Evolutionary conservation across 2,329 filamentous ascomycete species (phyloP).

Genomic region (Verticillium dahliae): DNA sequence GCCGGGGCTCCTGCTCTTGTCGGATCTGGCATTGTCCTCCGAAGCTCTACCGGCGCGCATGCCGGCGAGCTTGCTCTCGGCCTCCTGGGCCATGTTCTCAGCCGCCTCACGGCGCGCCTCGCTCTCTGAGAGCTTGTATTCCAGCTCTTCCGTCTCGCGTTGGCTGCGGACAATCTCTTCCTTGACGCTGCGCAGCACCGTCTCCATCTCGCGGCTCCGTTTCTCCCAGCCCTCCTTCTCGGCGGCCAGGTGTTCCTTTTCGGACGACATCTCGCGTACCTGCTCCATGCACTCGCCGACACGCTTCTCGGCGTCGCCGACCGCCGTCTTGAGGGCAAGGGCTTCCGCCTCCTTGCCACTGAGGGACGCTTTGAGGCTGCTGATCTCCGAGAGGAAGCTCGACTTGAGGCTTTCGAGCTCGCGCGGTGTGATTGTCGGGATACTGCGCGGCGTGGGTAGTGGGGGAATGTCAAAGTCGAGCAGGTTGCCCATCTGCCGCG

Average conservation of each 20-base stretch:
- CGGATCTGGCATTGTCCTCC: conserved; percentile 25
- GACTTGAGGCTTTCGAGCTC: conserved; percentile 93
- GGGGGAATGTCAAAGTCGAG: conserved; percentile 93
- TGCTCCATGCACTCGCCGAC: conserved; percentile 82
- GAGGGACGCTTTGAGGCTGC: conserved; percentile 84
- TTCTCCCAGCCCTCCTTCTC: conserved; percentile 82
- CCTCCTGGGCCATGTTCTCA: conserved; percentile 69
- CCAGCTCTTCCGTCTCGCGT: conserved; percentile 73
- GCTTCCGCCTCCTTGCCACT: conserved; percentile 93
- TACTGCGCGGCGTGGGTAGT: conserved; percentile 81
- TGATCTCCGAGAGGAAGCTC: conserved; percentile 84
- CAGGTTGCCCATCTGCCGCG: conserved; percentile 57
- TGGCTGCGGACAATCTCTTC: conserved; percentile 74
- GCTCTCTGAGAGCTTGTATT: conserved; percentile 67
- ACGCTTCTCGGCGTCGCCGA: conserved; percentile 85
- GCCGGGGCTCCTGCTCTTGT: conserved; percentile 27
- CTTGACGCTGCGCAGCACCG: conserved; percentile 70
- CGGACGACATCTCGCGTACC: conserved; percentile 67
- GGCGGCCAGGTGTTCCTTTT: conserved; percentile 64
- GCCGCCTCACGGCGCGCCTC: conserved; percentile 69
- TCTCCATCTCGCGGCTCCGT: conserved; percentile 79
- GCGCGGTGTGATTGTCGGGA: conserved; percentile 84
- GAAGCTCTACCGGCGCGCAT: conserved; percentile 58
- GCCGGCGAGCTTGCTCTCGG: conserved; percentile 67
- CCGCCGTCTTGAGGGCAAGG: conserved; percentile 75